Percentiles rank a stretch among this genome's conserved stretches.
These are phyloP conservation scores for Chlamydomonas reinhardtii DNA, from an alignment of 163 green algal genomes.

Conservation along the genomic window DNA sequence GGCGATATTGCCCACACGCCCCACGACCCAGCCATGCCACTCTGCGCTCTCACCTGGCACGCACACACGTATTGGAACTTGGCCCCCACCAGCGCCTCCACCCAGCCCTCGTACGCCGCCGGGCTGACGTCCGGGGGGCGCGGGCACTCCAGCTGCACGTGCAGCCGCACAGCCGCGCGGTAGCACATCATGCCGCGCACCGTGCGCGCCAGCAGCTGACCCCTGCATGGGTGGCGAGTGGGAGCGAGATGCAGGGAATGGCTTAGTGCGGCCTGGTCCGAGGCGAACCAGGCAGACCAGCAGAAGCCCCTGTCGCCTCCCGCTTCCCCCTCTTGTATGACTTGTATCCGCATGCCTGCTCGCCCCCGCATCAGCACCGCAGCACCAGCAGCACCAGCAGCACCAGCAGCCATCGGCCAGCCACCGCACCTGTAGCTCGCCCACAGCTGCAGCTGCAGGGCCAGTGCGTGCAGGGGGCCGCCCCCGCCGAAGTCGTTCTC, in stretches of 20 bases:
- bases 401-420: no score
- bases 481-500: conserved; percentile 36
- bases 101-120: conserved; percentile 53
- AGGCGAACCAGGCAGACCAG: no score
- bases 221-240: no score
- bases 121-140: conserved; percentile 44
- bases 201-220: conserved; percentile 64
- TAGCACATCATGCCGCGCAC: conserved; percentile 69
- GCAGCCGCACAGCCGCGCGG: conserved; percentile 62
- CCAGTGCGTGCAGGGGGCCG: conserved; percentile 30
- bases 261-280: no score
- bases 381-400: no score
- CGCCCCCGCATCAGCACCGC: no score
- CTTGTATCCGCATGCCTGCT: no score
- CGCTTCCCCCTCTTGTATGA: no score
- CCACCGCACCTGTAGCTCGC: conserved; percentile 44
- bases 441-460: conserved; percentile 62
- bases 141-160: conserved; percentile 66
- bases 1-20: no score
- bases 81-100: conserved; percentile 66
- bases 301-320: no score
- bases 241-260: no score
- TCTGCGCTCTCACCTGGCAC: conserved; percentile 10
- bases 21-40: no score
- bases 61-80: conserved; percentile 78